Base-by-base conservation (phyloP, 2,329 filamentous ascomycete species). In the Fusarium sp. region DNA sequence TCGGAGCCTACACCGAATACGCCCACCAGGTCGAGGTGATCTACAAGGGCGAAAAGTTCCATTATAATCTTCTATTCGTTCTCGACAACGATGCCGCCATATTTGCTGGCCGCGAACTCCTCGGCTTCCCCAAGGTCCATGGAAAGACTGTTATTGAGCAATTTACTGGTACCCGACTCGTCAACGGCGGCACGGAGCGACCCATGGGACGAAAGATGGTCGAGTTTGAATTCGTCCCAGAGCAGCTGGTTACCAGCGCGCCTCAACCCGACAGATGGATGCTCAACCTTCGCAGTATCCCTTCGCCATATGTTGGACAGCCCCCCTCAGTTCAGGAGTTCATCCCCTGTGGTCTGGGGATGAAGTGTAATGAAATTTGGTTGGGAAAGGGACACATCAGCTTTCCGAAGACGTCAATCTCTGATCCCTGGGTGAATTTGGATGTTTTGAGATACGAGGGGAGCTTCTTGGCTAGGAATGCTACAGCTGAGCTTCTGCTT, bases 11-110 rank as follows among this genome's bases (percentile, higher is more conserved):
- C 25, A 67, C 14, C 27, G 67, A 70, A 37, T 70, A 60, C 16
- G 68, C 60, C 37, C 64, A 67, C 7, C 68, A 70, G 23, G 68
- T 70, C 30, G 64, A 70, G 35, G 68, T 70, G 6, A 67, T 35
- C 4, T 70, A 67, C 59, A 43, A 60, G 23, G 68, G 64, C 14
- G 59, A 70, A 16, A 67, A 64, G 37, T 70, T 54, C 20, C 52
- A 67, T 18, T 70, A 56, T 50, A 59, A 64, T 11, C 52, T 70
- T 13, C 45, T 67, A 32, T 63, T 70, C 35, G 39, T 70, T 30
- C 59, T 70, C 23, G 68, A 70, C 43, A 70, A 70, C 59, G 68
- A 67, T 25, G 59, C 64, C 5, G 68, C 64, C 43, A 67, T 67
- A n/a, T 70, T 64, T 20, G 54, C 68, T 7, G 68, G 68, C 4